These are phyloP conservation scores for Tulasnella sp. DNA, from an alignment of 768 basidiomycete genomes.

Conservation along the genomic window DNA sequence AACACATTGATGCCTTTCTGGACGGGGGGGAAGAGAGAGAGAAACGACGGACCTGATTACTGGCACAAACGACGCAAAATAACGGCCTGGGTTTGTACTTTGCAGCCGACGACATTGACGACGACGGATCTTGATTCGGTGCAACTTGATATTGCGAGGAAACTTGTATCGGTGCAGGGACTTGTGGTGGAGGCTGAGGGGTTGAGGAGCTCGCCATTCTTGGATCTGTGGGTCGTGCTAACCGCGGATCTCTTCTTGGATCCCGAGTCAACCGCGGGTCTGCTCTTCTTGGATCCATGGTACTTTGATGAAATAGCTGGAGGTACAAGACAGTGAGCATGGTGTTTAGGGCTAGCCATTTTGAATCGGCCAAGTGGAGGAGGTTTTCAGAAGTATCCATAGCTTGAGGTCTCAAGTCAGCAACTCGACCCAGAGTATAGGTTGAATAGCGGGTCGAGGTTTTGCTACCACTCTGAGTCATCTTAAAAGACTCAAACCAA, in stretches of 20 bases:
- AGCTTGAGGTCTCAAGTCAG: slow-evolving; percentile 55
- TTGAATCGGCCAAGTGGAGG: neutral
- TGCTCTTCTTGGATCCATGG: slow-evolving; percentile 17
- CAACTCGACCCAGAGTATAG: slow-evolving; percentile 48
- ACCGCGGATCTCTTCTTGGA: slow-evolving; percentile 48
- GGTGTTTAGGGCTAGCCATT: neutral
- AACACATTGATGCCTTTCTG: slow-evolving; percentile 4
- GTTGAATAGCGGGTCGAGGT: slow-evolving; percentile 43
- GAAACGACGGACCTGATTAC: slow-evolving; percentile 67
- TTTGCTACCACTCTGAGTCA: slow-evolving; percentile 90
- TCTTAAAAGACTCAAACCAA: slow-evolving; percentile 28
- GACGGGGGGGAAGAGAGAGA: neutral
- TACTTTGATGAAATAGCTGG: neutral
- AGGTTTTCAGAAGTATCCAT: slow-evolving; percentile 84
- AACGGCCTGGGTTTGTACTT: slow-evolving; percentile 55
- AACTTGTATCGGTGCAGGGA: slow-evolving; percentile 8
- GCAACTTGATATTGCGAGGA: neutral
- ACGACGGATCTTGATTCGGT: slow-evolving; percentile 13
- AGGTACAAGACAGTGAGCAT: too few species aligned
- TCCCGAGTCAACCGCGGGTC: slow-evolving; percentile 42
- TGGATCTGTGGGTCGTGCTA: slow-evolving; percentile 60
- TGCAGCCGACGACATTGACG: slow-evolving; percentile 5
- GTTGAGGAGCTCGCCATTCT: slow-evolving; percentile 37
- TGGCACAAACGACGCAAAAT: slow-evolving; percentile 99
- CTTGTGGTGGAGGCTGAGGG: slow-evolving; percentile 31